Base-by-base conservation (phyloP, 345 rosid species). In the Mallotus nudiflorus region DNA sequence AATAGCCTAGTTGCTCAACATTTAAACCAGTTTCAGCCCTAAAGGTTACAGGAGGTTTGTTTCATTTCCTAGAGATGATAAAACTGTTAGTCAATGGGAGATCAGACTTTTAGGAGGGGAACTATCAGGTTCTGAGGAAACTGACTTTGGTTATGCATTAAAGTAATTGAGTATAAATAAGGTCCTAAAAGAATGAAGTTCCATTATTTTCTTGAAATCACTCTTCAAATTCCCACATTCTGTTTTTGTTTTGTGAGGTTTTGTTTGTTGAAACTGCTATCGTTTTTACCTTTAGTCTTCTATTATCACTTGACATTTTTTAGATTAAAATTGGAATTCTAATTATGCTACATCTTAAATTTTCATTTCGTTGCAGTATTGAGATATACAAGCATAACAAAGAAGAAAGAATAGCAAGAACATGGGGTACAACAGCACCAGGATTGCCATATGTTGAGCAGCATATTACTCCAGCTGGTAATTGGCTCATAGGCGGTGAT, bases 401-500 rank as follows among this genome's bases (percentile, higher is more conserved):
- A 78, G 98, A 96, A 75, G 97, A 96, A 65, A 89, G 98, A 73
- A 89, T 91, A 29, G 95, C 97, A 39, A 69, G 98, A 76, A 96
- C 96, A 35, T 92, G 98, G 99, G 98, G 99, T 68, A 88, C 97
- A 39, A 89, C 95, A 48, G 88, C 91, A 42, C 87, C 89, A 0
- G 97, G 99, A 48, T 77, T 92, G 77, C 99, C 99, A 18, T 96
- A 92, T 35, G 98, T 86, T 4, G 99, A 96, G 69, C 93, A 90
- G 78, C 73, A 66, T 50, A 89, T 96, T 9, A 65, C 85, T 45
- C 80, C 87, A 9, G 84, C 97, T 68, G 99, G 97, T 67, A 88
- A 92, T 77, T 96, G 99, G 97, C 88, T 96, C 55, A 83, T 96
- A 44, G 98, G 99, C 60, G 98, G 99, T 16, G 95, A 96, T 77